Percentiles rank a stretch among this genome's conserved stretches.
Evolutionary conservation across 2,329 filamentous ascomycete genomes (phyloP).

Genomic region (Podosphaera leucotricha): DNA sequence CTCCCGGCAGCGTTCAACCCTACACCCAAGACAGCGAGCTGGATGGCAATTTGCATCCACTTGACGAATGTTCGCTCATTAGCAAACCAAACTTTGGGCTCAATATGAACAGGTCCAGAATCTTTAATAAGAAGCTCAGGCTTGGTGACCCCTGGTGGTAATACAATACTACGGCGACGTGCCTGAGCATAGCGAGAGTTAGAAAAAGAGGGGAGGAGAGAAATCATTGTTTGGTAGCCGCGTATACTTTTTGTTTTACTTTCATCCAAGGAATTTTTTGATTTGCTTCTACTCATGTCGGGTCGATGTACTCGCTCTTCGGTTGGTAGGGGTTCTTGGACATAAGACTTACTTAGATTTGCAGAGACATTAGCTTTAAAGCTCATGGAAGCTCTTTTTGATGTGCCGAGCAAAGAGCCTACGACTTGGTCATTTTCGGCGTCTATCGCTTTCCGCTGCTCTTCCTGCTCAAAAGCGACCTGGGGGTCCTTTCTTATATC

Average conservation of each 20-base stretch:
- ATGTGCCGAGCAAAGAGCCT: constrained; percentile 55
- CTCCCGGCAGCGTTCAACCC: constrained; percentile 66
- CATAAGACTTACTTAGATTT: constrained; percentile 41
- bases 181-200: constrained; percentile 50
- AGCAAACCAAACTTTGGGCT: constrained; percentile 95
- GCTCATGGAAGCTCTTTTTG: constrained; percentile 16
- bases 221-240: constrained; percentile 35
- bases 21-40: constrained; percentile 64
- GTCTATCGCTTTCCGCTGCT: constrained; percentile 55
- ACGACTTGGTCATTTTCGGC: constrained; percentile 77
- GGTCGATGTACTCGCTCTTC: constrained; percentile 15
- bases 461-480: constrained; percentile 73
- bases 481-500: constrained; percentile 90
- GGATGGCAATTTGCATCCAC: constrained; percentile 85
- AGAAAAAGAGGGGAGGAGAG: constrained; percentile 63
- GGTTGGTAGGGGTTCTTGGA: constrained; percentile 29
- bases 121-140: constrained; percentile 87
- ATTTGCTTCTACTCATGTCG: constrained; percentile 2
- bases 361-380: constrained; percentile 41
- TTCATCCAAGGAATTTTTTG: constrained; percentile 12
- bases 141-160: constrained; percentile 74
- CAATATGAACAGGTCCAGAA: constrained; percentile 69
- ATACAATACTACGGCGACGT: constrained; percentile 25
- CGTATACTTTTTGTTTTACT: constrained; percentile 15
- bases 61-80: constrained; percentile 98